Evolutionary conservation across 1,284 basidiomycete genomes (phyloP).

Genomic region (Golubevia pallescens): DNA sequence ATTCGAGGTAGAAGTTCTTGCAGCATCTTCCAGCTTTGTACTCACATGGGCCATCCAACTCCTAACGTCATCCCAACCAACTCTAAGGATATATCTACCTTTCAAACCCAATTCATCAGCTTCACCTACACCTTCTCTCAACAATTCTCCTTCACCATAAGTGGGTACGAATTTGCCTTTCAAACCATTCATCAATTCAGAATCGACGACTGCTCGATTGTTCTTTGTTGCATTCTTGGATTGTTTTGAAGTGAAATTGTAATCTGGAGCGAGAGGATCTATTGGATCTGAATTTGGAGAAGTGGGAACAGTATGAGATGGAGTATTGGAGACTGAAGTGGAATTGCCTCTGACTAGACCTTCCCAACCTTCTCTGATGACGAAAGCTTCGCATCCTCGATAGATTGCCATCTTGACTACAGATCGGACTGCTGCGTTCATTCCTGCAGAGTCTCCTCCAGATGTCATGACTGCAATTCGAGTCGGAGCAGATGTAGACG

Average conservation of each 20-base stretch:
- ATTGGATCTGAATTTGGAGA: neutral
- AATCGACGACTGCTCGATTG: too few relatives aligned
- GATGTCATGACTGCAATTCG: conserved; percentile 57
- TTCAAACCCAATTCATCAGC: conserved; percentile 70
- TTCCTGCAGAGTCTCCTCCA: conserved; percentile 56
- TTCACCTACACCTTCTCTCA: conserved; percentile 90
- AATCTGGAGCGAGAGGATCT: neutral
- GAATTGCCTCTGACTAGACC: conserved; percentile 54
- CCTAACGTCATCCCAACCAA: conserved; percentile 97
- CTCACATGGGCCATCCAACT: conserved; percentile 76
- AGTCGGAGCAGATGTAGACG: too few relatives aligned
- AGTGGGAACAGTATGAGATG: neutral
- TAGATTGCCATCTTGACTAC: conserved; percentile 62
- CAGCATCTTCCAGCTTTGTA: neutral
- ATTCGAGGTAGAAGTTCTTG: neutral
- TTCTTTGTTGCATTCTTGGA: too few relatives aligned
- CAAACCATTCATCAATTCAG: too few relatives aligned
- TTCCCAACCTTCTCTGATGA: conserved; percentile 59
- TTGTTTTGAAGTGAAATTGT: neutral
- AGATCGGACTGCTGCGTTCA: conserved; percentile 58
- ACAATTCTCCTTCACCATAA: conserved; percentile 87
- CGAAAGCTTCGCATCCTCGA: conserved; percentile 46
- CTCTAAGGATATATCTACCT: conserved; percentile 90
- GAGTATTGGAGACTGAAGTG: conserved; percentile 13
- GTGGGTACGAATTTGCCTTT: conserved; percentile 70